Percentiles rank a stretch among this genome's conserved stretches.
Conservation (phyloP, 2,329 filamentous ascomycete genomes). For the Lizonia empirigonia region DNA sequence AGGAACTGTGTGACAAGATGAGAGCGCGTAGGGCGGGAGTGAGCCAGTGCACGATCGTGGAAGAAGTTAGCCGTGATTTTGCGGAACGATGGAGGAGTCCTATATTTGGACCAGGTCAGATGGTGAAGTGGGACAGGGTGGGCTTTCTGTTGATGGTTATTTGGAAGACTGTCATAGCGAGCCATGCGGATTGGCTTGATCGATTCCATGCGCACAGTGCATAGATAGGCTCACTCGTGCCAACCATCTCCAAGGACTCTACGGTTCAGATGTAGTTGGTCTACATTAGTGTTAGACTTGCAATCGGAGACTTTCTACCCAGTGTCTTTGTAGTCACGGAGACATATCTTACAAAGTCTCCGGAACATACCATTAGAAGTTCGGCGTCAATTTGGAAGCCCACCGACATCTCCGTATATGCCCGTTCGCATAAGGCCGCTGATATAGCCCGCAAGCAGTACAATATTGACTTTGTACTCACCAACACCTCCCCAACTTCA, state of each 20-base stretch:
- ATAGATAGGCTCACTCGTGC: too few relatives aligned
- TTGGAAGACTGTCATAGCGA: not conserved
- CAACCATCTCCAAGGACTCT: too few relatives aligned
- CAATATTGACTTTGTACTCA: not conserved
- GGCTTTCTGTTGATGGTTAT: not conserved
- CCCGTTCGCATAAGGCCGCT: not conserved
- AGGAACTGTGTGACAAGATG: slow-evolving; percentile 17
- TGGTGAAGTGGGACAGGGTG: not conserved
- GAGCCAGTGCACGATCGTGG: slow-evolving; percentile 16
- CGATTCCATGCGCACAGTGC: too few relatives aligned
- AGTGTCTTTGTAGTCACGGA: not conserved
- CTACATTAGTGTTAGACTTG: not conserved
- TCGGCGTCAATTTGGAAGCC: not conserved
- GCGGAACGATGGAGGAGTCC: too few relatives aligned
- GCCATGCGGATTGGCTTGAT: not conserved
- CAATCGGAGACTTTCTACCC: not conserved
- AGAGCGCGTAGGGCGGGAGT: not conserved
- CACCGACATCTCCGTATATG: not conserved
- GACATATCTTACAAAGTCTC: slow-evolving; percentile 7
- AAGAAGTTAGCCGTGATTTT: too few relatives aligned
- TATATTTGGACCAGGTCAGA: not conserved
- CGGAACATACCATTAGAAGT: too few relatives aligned
- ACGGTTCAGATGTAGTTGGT: not conserved
- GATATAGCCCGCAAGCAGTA: not conserved
- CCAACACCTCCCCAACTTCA: not conserved